Evolutionary conservation across 2,329 filamentous ascomycete genomes (phyloP).

Genomic region (Lachnellula arida): DNA sequence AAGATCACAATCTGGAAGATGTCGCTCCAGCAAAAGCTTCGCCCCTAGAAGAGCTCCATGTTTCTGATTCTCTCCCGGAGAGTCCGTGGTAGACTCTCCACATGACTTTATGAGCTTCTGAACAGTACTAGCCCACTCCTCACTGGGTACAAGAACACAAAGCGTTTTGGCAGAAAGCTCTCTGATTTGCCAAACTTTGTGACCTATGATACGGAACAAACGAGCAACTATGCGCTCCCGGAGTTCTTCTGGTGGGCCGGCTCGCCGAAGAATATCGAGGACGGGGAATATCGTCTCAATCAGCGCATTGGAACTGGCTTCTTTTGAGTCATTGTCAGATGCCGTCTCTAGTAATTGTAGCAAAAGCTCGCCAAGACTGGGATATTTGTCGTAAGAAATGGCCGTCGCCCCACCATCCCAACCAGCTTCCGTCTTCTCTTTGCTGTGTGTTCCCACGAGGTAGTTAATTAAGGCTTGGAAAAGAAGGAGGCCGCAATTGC

Average conservation of each 20-base stretch:
- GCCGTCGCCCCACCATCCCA: slow-evolving; percentile 61
- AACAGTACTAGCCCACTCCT: slow-evolving; percentile 43
- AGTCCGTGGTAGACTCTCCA: slow-evolving; percentile 30
- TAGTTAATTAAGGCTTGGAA: slow-evolving; percentile 80
- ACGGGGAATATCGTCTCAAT: slow-evolving; percentile 77
- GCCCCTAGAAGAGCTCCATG: slow-evolving; percentile 56
- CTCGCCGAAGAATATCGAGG: slow-evolving; percentile 73
- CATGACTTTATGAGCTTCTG: background rate
- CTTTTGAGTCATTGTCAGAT: slow-evolving; percentile 3
- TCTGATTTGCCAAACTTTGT: slow-evolving; percentile 72
- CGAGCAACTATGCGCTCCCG: slow-evolving; percentile 48
- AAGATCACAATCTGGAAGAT: slow-evolving; percentile 40
- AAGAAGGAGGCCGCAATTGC: slow-evolving; percentile 88
- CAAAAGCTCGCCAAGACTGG: slow-evolving; percentile 59
- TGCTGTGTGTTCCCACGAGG: slow-evolving; percentile 71
- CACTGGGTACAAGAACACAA: slow-evolving; percentile 54
- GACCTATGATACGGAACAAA: slow-evolving; percentile 58
- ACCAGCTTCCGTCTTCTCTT: slow-evolving; percentile 53
- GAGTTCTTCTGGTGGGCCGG: slow-evolving; percentile 57
- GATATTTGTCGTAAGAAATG: slow-evolving; percentile 66
- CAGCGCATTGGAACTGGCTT: slow-evolving; percentile 35
- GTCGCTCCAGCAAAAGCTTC: slow-evolving; percentile 52
- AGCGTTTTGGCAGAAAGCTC: slow-evolving; percentile 75
- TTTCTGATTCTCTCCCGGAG: slow-evolving; percentile 44
- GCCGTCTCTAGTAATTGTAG: slow-evolving; percentile 51